Conservation (phyloP, 2,329 filamentous ascomycete genomes). For the Parastagonospora avenae region DNA sequence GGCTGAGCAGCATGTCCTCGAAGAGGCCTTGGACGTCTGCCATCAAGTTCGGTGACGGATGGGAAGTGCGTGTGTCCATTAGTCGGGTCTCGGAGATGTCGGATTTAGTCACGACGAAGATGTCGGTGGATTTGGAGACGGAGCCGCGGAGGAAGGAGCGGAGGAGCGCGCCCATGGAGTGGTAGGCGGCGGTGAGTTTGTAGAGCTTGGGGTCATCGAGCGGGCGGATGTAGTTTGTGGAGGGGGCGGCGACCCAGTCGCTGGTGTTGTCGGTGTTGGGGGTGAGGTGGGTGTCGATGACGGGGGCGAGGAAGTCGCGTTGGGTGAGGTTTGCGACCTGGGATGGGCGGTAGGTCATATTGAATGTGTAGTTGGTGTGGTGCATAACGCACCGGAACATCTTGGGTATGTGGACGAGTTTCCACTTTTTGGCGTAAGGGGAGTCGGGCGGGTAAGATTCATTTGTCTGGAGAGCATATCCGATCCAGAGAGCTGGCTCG, state of each 20-base stretch:
- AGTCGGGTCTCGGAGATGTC: slow-evolving; percentile 44
- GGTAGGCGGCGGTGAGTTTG: slow-evolving; percentile 40
- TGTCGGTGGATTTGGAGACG: slow-evolving; percentile 27
- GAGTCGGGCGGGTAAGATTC: slow-evolving; percentile 27
- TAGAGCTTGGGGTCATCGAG: slow-evolving; percentile 28
- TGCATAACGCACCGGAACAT: slow-evolving; percentile 44
- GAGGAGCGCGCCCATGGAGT: slow-evolving; percentile 39
- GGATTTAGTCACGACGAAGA: slow-evolving; percentile 36
- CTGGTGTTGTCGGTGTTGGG: slow-evolving; percentile 13
- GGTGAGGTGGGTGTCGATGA: slow-evolving; percentile 37
- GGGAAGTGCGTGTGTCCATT: slow-evolving; percentile 33
- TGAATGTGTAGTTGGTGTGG: slow-evolving; percentile 44
- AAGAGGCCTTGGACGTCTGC: slow-evolving; percentile 36
- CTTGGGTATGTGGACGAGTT: slow-evolving; percentile 36
- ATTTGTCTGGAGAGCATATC: slow-evolving; percentile 38
- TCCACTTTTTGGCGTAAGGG: slow-evolving; percentile 34
- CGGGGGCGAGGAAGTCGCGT: slow-evolving; percentile 35
- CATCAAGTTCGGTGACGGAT: slow-evolving; percentile 36
- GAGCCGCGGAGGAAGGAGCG: slow-evolving; percentile 43
- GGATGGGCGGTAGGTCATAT: slow-evolving; percentile 34
- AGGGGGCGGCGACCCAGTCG: slow-evolving; percentile 21
- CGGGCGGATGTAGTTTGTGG: slow-evolving; percentile 30
- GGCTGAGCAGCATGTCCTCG: slow-evolving; percentile 46
- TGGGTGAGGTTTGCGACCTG: slow-evolving; percentile 29
- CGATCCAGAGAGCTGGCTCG: slow-evolving; percentile 46